Conservation (phyloP, 2,329 filamentous ascomycete genomes). For the Colletotrichum sp. region DNA sequence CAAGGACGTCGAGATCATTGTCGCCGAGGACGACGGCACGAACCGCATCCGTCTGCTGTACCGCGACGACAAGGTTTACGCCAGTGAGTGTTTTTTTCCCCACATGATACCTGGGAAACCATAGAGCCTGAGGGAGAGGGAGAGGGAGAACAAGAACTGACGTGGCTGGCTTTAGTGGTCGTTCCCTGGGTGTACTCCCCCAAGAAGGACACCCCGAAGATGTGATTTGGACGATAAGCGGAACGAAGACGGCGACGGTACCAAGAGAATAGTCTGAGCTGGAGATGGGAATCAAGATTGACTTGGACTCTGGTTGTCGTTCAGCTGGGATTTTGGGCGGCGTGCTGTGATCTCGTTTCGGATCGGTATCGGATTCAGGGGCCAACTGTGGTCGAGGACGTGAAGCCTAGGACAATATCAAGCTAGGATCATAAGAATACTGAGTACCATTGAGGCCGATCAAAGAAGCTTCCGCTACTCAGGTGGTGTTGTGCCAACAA, state of each 20-base stretch:
- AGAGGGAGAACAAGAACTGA: background rate
- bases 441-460: background rate
- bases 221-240: background rate
- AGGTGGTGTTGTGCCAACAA: background rate
- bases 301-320: background rate
- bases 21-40: background rate
- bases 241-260: background rate
- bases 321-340: background rate
- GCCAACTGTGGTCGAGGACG: background rate
- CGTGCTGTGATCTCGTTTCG: background rate
- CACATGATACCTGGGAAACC: too few species aligned
- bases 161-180: background rate
- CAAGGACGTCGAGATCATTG: background rate
- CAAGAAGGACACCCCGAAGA: background rate
- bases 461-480: background rate
- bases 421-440: background rate
- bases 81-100: background rate
- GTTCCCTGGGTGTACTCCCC: background rate
- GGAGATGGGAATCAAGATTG: accelerated
- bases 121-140: background rate
- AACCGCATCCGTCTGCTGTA: background rate
- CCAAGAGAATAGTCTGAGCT: background rate
- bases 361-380: background rate
- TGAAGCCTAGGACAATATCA: background rate
- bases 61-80: background rate